Evolutionary conservation across 495 filamentous ascomycete species (phyloP), one percentile per base, ranked within the genome.

Genomic region (Daldinia grandis): DNA sequence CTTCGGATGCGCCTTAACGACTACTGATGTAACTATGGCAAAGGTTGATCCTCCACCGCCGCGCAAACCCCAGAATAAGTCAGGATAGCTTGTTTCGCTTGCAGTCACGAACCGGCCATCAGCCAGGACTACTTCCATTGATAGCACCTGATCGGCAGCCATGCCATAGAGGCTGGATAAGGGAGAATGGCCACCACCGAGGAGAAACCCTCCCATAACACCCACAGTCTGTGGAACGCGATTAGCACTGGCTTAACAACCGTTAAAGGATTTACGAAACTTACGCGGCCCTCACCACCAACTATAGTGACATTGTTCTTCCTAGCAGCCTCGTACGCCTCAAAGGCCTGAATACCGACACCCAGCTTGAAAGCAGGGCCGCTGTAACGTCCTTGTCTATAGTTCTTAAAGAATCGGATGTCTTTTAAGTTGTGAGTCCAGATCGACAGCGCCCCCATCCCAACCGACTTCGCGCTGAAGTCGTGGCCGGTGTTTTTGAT

Each of bases 51-150:
- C 86, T 19, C 82, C 87, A 12, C 87, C 89, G 17, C 88, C 89
- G 37, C 83, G 81, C 0, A 90, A 77, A 8, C 89, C 89, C 88
- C 85, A 91, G 81, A 87, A 92, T n/a, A 91, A 79, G 38, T 91
- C 89, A 0, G 83, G 74, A 50, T 90, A 74, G 12, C 77, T 74
- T 4, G 72, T 74, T 31, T 81, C 74, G 50, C 79, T 82, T 2
- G 84, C 87, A 0, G 83, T 89, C 15, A 88, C 81, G 58, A 87
- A 84, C n/a, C 78, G 68, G 19, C 88, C 88, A 35, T 85, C 80
- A 28, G 87, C 79, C 0, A 86, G 78, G 8, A 91, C 87, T 8
- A 91, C 84, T 53, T 85, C 85, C 42, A 83, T 79, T 31, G 83
- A 81, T 12, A 86, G 73, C 21, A 87, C 80, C 56, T 88, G 83